Percentiles rank a stretch among this genome's conserved stretches.
Conservation (phyloP, 441 rosid species). For the Euphorbia schlechtendalii region DNA sequence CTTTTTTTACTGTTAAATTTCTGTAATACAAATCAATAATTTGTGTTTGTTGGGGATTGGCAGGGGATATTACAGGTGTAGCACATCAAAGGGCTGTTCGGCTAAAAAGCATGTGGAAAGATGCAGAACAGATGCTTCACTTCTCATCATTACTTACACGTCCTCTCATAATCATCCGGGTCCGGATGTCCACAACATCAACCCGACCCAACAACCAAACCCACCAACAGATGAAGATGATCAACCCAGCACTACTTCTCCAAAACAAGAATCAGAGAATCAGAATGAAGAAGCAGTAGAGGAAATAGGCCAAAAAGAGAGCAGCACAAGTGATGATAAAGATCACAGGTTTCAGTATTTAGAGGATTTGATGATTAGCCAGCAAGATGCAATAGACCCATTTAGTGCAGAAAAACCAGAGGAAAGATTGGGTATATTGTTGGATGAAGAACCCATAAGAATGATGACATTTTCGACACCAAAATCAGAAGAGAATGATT, state of each 20-base stretch:
- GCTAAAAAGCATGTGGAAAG: slow-evolving; percentile 73
- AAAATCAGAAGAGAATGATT: slow-evolving; percentile 48
- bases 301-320: slow-evolving; percentile 16
- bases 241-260: slow-evolving; percentile 19
- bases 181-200: slow-evolving; percentile 24
- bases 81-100: slow-evolving; percentile 35
- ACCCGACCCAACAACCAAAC: slow-evolving; percentile 16
- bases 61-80: too few relatives aligned
- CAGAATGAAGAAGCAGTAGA: slow-evolving; percentile 7
- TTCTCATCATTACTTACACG: slow-evolving; percentile 60
- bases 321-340: too few relatives aligned
- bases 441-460: slow-evolving; percentile 41
- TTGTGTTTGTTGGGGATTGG: too few relatives aligned
- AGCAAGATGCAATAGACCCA: slow-evolving; percentile 24
- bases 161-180: slow-evolving; percentile 60
- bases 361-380: slow-evolving; percentile 31
- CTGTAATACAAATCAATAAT: too few relatives aligned
- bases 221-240: background rate
- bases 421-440: slow-evolving; percentile 23
- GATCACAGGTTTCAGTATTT: slow-evolving; percentile 38
- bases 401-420: slow-evolving; percentile 21
- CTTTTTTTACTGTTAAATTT: too few relatives aligned
- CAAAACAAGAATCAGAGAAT: slow-evolving; percentile 17
- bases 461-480: slow-evolving; percentile 26
- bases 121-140: slow-evolving; percentile 60